phyloP scores from a whole-genome alignment of 1,284 basidiomycete genomes.

The Ceratobasidium sp. region DNA sequence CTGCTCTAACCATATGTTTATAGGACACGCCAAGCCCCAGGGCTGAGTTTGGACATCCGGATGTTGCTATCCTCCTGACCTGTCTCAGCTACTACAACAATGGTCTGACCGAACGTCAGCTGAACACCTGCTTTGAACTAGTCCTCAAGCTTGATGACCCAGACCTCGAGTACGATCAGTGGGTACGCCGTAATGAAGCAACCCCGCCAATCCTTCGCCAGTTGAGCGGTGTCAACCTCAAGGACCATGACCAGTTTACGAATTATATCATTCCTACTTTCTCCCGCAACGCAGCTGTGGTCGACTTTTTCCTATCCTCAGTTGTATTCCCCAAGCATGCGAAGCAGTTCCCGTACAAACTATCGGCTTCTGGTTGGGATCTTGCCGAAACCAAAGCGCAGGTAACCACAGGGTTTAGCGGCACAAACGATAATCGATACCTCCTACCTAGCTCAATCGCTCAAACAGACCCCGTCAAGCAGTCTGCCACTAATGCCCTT shows the following conservation, averaged over 20 bases:
- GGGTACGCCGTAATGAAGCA: slow-evolving; percentile 51
- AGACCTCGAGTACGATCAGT: slow-evolving; percentile 57
- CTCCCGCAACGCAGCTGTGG: slow-evolving; percentile 54
- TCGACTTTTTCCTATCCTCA: slow-evolving; percentile 63
- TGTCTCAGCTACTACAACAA: slow-evolving; percentile 65
- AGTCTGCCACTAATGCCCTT: slow-evolving; percentile 62
- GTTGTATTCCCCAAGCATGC: slow-evolving; percentile 63
- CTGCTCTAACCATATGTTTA: slow-evolving; percentile 56
- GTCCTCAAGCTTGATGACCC: slow-evolving; percentile 61
- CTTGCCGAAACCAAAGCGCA: slow-evolving; percentile 57
- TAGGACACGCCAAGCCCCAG: slow-evolving; percentile 61
- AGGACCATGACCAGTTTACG: slow-evolving; percentile 56
- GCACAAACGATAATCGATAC: slow-evolving; percentile 65
- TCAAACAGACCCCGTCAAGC: slow-evolving; percentile 59
- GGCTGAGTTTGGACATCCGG: slow-evolving; percentile 68
- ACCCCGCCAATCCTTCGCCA: slow-evolving; percentile 53
- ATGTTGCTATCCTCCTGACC: slow-evolving; percentile 61
- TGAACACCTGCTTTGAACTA: slow-evolving; percentile 57
- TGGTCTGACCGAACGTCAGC: slow-evolving; percentile 59
- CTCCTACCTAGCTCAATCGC: slow-evolving; percentile 61
- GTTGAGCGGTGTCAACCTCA: slow-evolving; percentile 58
- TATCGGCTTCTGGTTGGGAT: slow-evolving; percentile 66
- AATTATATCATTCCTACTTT: slow-evolving; percentile 55
- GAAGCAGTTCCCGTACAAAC: slow-evolving; percentile 61
- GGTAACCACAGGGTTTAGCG: slow-evolving; percentile 65